Percentiles rank a stretch among this genome's conserved stretches.
phyloP scores from a whole-genome alignment of 176 grass and related monocot genomes.

The Triticum timopheevii region DNA sequence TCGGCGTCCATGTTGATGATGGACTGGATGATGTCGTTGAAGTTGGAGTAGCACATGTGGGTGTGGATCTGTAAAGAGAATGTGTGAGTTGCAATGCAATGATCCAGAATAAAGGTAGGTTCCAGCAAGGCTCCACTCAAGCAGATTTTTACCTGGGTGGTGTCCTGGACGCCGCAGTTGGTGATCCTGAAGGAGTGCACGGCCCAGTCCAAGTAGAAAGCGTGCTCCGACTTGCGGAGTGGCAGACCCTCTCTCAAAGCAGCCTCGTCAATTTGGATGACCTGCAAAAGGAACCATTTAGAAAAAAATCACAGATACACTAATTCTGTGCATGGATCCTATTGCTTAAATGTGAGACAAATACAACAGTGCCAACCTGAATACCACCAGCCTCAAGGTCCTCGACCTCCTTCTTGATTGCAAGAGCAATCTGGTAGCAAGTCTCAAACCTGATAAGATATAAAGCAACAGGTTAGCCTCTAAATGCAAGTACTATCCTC shows the following conservation, averaged over 20 bases:
- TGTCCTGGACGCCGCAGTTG: slow-evolving; percentile 82
- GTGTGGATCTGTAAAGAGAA: slow-evolving; percentile 78
- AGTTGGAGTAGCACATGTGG: slow-evolving; percentile 99
- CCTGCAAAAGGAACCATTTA: slow-evolving; percentile 39
- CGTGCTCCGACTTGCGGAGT: slow-evolving; percentile 89
- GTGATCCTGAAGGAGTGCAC: slow-evolving; percentile 97
- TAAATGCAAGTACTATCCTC: neutral
- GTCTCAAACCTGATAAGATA: slow-evolving; percentile 68
- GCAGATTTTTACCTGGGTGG: slow-evolving; percentile 67
- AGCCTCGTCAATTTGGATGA: slow-evolving; percentile 97
- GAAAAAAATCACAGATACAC: neutral
- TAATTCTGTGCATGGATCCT: neutral
- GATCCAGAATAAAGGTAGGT: neutral
- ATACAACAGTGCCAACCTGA: slow-evolving; percentile 48
- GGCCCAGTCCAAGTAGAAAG: slow-evolving; percentile 93
- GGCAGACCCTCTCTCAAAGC: slow-evolving; percentile 91
- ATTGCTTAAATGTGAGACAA: neutral
- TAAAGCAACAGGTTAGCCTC: slow-evolving; percentile 1
- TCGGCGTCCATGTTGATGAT: slow-evolving; percentile 94
- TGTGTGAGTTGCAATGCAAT: neutral
- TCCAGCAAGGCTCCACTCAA: neutral
- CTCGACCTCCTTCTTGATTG: slow-evolving; percentile 96
- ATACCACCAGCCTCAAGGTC: slow-evolving; percentile 90
- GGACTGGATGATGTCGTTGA: slow-evolving; percentile 97
- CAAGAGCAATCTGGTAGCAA: slow-evolving; percentile 96